Base-by-base conservation (phyloP, 2,329 filamentous ascomycete genomes). In the Diaporthe sp. region DNA sequence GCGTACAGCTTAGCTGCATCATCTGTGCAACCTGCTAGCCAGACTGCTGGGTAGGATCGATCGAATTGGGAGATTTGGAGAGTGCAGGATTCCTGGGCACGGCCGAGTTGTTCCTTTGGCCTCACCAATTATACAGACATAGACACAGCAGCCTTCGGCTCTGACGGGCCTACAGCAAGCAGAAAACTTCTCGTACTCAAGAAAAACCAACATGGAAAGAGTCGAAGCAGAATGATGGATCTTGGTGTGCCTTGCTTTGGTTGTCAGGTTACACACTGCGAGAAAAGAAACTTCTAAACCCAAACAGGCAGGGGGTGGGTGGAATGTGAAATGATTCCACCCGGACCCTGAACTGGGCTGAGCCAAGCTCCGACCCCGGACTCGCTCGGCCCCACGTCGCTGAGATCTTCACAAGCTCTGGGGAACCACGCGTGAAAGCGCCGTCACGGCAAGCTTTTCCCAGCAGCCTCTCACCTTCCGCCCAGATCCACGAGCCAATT, bases 341-440 rank as follows among this genome's bases (percentile, higher is more conserved):
- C 55, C 35, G 47, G 63, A 68, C 63, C 63, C 63, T 68, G 63
- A 50, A 47, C 51, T 35, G 27, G 39, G 53, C 71, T 56, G 50
- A 53, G 37, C 47, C 39, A 63, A 47, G 73, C 56, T 75, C 73
- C 74, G 74, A 73, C 74, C 71, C 71, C 74, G 74, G 74, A 75
- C 63, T 69, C 42, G 56, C 51, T n/a, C 59, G 30, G 59, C 59
- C 69, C 66, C 58, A 72, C 68, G 61, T 50, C 35, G 47, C 63
- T 53, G 27, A 58, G 56, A 71, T 55, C 50, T 70, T 70, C 66
- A 70, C 13, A 73, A 70, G 69, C 53, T 66, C 66, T 51, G 63
- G 66, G 44, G 66, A 61, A 61, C 9, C 8, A 66, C 44, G 19
- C 30, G 47, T 42, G 44, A 22, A 25, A 17, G 19, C 37, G 42